A percentile compares a stretch with the other conserved stretches of the same genome.
These are phyloP conservation scores for Letharia lupina DNA, from an alignment of 495 filamentous ascomycete genomes.

Conservation along the genomic window DNA sequence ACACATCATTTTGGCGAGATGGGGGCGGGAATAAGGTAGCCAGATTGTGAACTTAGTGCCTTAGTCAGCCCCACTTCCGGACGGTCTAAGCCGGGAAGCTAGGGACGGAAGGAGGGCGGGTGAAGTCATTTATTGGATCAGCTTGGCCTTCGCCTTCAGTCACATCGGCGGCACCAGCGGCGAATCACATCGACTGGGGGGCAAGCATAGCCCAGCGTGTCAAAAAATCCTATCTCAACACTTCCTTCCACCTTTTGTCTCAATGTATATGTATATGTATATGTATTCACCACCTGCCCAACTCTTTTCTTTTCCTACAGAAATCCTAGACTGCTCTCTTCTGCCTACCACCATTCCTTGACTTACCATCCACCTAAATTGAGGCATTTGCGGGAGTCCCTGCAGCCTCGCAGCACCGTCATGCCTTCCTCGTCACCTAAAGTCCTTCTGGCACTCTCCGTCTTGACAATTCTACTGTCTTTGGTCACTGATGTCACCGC, in stretches of 20 bases:
- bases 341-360: not conserved
- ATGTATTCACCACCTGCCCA: not conserved
- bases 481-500: conserved; percentile 4
- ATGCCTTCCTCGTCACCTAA: conserved; percentile 8
- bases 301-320: not conserved
- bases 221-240: not conserved
- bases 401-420: not conserved
- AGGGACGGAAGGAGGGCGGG: no score
- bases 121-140: no score
- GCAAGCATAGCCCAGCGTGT: not conserved
- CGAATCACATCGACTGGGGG: not conserved
- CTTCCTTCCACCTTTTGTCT: not conserved
- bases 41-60: not conserved
- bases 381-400: not conserved
- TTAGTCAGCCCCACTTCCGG: not conserved
- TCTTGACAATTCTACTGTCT: conserved; percentile 3
- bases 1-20: no score
- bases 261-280: not conserved
- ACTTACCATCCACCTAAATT: not conserved
- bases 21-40: no score
- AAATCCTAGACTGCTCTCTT: not conserved
- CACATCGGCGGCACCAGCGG: not conserved
- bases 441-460: conserved; percentile 6
- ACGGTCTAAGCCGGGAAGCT: not conserved
- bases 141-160: no score